Conservation (phyloP, 176 grass and related monocot genomes). For the Lolium multiflorum region DNA sequence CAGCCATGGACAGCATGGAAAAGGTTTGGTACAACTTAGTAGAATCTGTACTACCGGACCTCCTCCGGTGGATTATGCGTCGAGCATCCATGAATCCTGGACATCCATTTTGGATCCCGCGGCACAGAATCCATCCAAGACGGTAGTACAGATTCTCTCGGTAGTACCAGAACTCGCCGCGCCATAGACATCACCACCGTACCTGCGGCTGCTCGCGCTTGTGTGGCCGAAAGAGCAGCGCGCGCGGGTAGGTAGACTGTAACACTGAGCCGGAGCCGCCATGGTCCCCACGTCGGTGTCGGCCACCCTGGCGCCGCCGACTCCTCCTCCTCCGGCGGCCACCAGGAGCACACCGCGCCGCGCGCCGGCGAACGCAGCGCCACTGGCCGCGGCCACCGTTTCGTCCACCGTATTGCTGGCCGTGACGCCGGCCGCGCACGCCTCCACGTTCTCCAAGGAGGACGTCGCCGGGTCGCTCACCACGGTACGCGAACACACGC, state of each 20-base stretch:
- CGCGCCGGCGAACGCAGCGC: slow-evolving; percentile 9
- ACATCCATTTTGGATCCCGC: neutral
- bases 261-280: slow-evolving; percentile 34
- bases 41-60: neutral
- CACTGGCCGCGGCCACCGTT: slow-evolving; percentile 7
- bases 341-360: slow-evolving; percentile 38
- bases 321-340: slow-evolving; percentile 36
- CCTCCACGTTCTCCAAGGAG: slow-evolving; percentile 74
- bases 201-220: neutral
- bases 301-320: slow-evolving; percentile 25
- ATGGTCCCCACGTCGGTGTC: slow-evolving; percentile 51
- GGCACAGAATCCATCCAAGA: neutral
- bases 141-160: neutral
- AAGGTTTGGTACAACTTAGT: neutral
- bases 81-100: neutral
- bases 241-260: slow-evolving; percentile 25
- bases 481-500: slow-evolving; percentile 47
- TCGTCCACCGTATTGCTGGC: slow-evolving; percentile 38
- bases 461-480: slow-evolving; percentile 66
- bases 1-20: neutral
- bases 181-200: neutral
- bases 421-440: slow-evolving; percentile 45
- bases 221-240: slow-evolving; percentile 45
- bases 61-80: neutral
- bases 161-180: neutral